These are phyloP conservation scores for Coriolopsis trogii DNA, from an alignment of 1,284 basidiomycete species.

Conservation along the genomic window DNA sequence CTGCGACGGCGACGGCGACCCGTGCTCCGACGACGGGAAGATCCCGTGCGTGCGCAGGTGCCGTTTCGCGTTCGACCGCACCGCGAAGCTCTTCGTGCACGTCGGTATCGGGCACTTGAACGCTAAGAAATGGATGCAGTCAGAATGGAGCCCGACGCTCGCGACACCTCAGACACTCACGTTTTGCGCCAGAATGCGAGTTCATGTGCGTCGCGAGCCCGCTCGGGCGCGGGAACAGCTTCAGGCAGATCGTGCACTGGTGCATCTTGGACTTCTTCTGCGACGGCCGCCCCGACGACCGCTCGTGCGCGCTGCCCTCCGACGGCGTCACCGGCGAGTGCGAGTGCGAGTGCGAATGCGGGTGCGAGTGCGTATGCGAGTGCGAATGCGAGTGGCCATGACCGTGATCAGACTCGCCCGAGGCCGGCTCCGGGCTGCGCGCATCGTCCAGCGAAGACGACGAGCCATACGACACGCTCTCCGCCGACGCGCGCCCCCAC, in stretches of 20 bases:
- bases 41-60: conserved; percentile 60
- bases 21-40: conserved; percentile 36
- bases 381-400: no score
- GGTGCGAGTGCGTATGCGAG: no score
- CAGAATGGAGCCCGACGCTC: background rate
- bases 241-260: conserved; percentile 55
- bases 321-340: conserved; percentile 17
- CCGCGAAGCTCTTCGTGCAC: conserved; percentile 62
- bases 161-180: conserved; percentile 38
- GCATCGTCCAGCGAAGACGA: conserved; percentile 9
- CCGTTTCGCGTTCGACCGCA: conserved; percentile 65
- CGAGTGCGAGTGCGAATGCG: no score
- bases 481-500: conserved; percentile 19
- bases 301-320: conserved; percentile 25
- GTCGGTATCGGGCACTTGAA: conserved; percentile 55
- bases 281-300: conserved; percentile 29
- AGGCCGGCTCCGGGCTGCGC: conserved; percentile 15
- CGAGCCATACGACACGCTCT: conserved; percentile 8
- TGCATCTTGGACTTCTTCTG: conserved; percentile 55
- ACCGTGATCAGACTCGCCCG: no score
- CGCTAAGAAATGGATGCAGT: conserved; percentile 38
- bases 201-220: conserved; percentile 76
- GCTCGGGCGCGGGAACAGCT: conserved; percentile 65
- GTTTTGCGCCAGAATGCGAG: conserved; percentile 67
- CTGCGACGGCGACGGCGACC: conserved; percentile 32